Conservation (phyloP, 495 filamentous ascomycete genomes). For the Lasiosphaeris hirsuta region DNA sequence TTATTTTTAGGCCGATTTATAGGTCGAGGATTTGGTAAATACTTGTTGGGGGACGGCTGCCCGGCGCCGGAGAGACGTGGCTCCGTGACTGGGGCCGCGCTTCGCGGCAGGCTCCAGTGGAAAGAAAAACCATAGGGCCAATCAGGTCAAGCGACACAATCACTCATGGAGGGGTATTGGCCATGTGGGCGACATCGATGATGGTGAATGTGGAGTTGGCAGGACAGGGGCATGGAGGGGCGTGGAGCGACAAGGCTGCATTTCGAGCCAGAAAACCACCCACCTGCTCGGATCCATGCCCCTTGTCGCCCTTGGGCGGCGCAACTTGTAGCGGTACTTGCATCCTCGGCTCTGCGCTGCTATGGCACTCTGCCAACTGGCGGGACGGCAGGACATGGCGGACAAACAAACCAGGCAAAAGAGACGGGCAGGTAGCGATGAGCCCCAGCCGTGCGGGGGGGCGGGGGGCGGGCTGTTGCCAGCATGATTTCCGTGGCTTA, state of each 20-base stretch:
- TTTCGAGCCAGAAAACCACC: conserved; percentile 7
- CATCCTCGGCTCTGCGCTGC: neutral
- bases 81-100: neutral
- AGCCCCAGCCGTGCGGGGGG: too few species aligned
- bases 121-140: conserved; percentile 1
- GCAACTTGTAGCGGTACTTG: conserved; percentile 15
- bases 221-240: conserved; percentile 6
- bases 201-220: conserved; percentile 15
- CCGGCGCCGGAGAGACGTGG: conserved; percentile 13
- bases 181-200: conserved; percentile 18
- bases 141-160: neutral
- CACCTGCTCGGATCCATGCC: conserved; percentile 12
- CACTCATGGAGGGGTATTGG: conserved; percentile 2
- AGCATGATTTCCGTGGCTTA: too few species aligned
- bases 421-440: too few species aligned
- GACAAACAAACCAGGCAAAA: too few species aligned
- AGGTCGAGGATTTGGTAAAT: too few species aligned
- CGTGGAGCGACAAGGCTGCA: conserved; percentile 15
- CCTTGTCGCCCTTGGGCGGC: conserved; percentile 2
- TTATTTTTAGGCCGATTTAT: too few species aligned
- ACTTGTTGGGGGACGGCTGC: neutral
- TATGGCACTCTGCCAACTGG: too few species aligned
- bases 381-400: neutral
- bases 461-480: too few species aligned
- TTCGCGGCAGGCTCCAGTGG: neutral